A percentile compares a stretch with the other conserved stretches of the same genome.
Evolutionary conservation across 1,284 basidiomycete genomes (phyloP).

Genomic region (Cerrena zonata): DNA sequence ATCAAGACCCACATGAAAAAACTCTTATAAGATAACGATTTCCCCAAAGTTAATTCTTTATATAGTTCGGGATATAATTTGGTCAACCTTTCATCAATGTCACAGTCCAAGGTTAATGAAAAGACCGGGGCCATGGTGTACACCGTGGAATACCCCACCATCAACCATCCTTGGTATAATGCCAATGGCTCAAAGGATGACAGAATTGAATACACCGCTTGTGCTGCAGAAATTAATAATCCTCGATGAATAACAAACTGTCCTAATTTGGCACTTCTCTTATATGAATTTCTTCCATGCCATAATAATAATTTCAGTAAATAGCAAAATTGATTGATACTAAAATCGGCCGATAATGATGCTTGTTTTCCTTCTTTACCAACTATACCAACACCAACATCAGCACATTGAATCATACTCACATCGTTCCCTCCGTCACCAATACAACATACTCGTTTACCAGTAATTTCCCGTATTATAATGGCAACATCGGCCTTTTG

Average conservation of each 20-base stretch:
- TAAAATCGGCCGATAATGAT: conserved; percentile 95
- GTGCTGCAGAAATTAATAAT: conserved; percentile 95
- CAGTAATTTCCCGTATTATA: conserved; percentile 83
- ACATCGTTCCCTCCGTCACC: conserved; percentile 94
- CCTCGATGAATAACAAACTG: conserved; percentile 99
- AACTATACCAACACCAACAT: conserved; percentile 94
- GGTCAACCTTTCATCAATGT: conserved; percentile 93
- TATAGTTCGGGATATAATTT: conserved; percentile 96
- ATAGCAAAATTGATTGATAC: conserved; percentile 91
- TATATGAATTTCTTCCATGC: conserved; percentile 97
- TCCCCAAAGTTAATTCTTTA: conserved; percentile 92
- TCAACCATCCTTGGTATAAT: conserved; percentile 95
- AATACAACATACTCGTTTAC: conserved; percentile 95
- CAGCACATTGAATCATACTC: conserved; percentile 92
- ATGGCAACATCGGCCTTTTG: conserved; percentile 97
- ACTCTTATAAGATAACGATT: conserved; percentile 89
- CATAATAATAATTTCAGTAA: conserved; percentile 93
- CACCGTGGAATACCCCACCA: conserved; percentile 95
- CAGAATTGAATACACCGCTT: conserved; percentile 93
- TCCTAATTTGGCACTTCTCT: conserved; percentile 92
- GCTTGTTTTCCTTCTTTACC: conserved; percentile 99
- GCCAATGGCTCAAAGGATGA: conserved; percentile 99
- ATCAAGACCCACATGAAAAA: conserved; percentile 99
- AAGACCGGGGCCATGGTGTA: conserved; percentile 99
- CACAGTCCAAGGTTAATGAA: conserved; percentile 90